Conservation (phyloP, 108 stramenopile species). For the Nitzschia putrida region DNA sequence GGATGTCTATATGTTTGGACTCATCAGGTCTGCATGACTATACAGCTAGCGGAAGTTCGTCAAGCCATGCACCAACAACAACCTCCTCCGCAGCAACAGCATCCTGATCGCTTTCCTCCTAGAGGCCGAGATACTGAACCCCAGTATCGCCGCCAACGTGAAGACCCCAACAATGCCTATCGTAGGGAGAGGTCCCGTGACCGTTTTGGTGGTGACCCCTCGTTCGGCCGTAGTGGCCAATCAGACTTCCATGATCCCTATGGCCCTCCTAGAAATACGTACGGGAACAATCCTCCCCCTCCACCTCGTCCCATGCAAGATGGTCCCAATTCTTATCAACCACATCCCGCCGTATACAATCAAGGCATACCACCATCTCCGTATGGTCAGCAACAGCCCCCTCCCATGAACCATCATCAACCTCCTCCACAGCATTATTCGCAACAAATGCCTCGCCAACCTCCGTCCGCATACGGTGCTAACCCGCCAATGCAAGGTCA, state of each 20-base stretch:
- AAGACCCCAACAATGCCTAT: slow-evolving; percentile 24
- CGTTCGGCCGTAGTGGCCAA: not conserved
- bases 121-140: slow-evolving; percentile 24
- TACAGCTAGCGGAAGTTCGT: slow-evolving; percentile 19
- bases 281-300: slow-evolving; percentile 34
- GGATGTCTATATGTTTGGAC: too few species aligned
- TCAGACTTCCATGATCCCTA: slow-evolving; percentile 10
- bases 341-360: slow-evolving; percentile 8
- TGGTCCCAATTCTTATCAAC: slow-evolving; percentile 22
- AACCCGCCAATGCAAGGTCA: not conserved
- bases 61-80: slow-evolving; percentile 19
- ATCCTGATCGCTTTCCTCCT: not conserved
- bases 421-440: slow-evolving; percentile 11
- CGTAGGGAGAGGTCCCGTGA: slow-evolving; percentile 41
- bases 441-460: slow-evolving; percentile 1
- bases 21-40: not conserved
- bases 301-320: slow-evolving; percentile 30
- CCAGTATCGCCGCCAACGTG: slow-evolving; percentile 25
- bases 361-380: slow-evolving; percentile 23
- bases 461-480: not conserved
- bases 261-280: slow-evolving; percentile 7
- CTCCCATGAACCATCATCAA: slow-evolving; percentile 10
- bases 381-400: slow-evolving; percentile 23
- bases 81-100: not conserved
- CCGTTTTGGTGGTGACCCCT: slow-evolving; percentile 20